Conservation (phyloP, 2,329 filamentous ascomycete species). For the Exophiala sp. region DNA sequence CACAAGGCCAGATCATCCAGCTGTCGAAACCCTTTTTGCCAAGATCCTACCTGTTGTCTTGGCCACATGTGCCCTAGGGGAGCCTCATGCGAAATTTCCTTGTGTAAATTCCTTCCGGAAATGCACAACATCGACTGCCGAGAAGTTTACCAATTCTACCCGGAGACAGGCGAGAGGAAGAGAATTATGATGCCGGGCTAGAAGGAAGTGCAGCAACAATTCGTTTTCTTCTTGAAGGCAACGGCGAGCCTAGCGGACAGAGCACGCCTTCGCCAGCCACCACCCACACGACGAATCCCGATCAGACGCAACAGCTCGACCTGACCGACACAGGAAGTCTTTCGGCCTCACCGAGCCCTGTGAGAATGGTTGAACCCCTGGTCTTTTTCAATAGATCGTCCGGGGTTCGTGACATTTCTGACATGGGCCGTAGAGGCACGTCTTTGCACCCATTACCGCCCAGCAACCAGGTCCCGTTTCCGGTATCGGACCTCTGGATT, state of each 20-base stretch:
- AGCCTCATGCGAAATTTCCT: constrained; percentile 10
- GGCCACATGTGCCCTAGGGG: constrained; percentile 24
- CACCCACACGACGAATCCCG: background rate
- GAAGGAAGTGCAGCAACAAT: constrained; percentile 11
- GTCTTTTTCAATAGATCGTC: constrained; percentile 7
- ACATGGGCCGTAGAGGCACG: background rate
- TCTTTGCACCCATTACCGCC: background rate
- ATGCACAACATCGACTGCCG: constrained; percentile 23
- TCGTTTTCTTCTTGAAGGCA: background rate
- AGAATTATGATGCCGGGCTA: constrained; percentile 12
- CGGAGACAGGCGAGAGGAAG: constrained; percentile 15
- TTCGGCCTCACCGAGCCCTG: background rate
- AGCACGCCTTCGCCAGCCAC: background rate
- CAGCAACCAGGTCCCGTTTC: background rate
- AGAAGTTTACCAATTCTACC: constrained; percentile 18
- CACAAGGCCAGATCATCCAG: constrained; percentile 25
- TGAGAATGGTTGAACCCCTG: constrained; percentile 1
- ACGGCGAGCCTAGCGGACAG: background rate
- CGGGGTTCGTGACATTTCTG: background rate
- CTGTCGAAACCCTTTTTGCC: constrained; percentile 22
- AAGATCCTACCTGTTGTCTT: constrained; percentile 19
- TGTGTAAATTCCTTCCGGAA: constrained; percentile 23
- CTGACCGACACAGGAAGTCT: background rate
- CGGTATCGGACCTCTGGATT: background rate
- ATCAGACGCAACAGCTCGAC: background rate